Conservation (phyloP, 805 yeast species). For the Starmerella floricola region DNA sequence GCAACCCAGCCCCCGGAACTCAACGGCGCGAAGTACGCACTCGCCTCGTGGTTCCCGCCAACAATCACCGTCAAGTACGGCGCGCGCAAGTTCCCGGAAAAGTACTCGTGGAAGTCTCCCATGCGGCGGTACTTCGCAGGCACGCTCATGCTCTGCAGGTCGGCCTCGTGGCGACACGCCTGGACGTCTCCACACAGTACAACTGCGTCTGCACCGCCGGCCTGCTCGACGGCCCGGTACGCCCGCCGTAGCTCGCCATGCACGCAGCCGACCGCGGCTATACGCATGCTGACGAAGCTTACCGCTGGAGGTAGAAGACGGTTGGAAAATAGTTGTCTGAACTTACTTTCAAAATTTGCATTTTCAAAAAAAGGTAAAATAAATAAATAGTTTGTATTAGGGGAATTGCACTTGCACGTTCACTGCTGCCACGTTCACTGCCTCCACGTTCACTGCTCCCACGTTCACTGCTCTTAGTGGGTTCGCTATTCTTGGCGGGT, state of each 20-base stretch:
- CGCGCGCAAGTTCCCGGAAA: slow-evolving; percentile 45
- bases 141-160: slow-evolving; percentile 57
- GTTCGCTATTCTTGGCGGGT: not conserved
- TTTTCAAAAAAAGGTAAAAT: not conserved
- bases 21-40: slow-evolving; percentile 59
- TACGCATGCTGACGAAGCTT: slow-evolving; percentile 15
- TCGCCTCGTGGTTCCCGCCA: slow-evolving; percentile 94
- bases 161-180: slow-evolving; percentile 52
- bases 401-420: not conserved
- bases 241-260: slow-evolving; percentile 21
- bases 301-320: no score
- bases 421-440: no score
- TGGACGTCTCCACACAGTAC: slow-evolving; percentile 89
- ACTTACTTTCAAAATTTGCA: no score
- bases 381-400: not conserved
- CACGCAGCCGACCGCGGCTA: slow-evolving; percentile 24
- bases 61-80: slow-evolving; percentile 71
- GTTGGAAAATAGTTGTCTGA: no score
- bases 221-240: slow-evolving; percentile 10
- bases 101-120: slow-evolving; percentile 74
- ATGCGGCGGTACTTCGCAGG: slow-evolving; percentile 63
- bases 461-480: no score
- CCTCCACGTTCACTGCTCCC: no score
- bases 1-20: slow-evolving; percentile 90
- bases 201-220: slow-evolving; percentile 37